phyloP scores from a whole-genome alignment of 768 basidiomycete genomes.

The Termitomyces sp. region DNA sequence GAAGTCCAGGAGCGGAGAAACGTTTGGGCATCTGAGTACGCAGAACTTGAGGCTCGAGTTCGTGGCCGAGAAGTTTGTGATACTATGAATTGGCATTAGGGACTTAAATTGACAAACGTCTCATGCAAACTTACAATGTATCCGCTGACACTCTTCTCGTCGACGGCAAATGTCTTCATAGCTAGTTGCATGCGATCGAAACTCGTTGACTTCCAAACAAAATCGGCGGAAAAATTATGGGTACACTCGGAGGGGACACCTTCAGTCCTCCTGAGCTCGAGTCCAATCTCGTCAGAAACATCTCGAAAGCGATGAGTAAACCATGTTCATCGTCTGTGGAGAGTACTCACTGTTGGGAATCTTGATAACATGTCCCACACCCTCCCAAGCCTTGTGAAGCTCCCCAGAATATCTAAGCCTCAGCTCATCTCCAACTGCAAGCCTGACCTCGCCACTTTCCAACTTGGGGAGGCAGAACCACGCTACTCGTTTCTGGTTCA shows the following conservation, averaged over 20 bases:
- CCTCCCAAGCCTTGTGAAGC: conserved; percentile 93
- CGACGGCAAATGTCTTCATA: conserved; percentile 99
- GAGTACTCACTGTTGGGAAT: conserved; percentile 87
- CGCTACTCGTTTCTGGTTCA: conserved; percentile 98
- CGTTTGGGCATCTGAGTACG: conserved; percentile 94
- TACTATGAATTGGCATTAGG: conserved; percentile 52
- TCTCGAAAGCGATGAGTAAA: conserved; percentile 43
- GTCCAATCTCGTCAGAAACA: conserved; percentile 95
- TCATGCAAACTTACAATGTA: conserved; percentile 72
- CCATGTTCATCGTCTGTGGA: not conserved
- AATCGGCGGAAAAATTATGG: conserved; percentile 95
- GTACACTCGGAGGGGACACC: conserved; percentile 93
- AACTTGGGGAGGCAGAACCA: conserved; percentile 97
- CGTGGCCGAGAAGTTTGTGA: conserved; percentile 97
- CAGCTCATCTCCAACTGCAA: conserved; percentile 96
- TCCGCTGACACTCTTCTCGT: conserved; percentile 98
- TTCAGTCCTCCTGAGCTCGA: conserved; percentile 87
- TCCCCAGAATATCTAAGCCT: conserved; percentile 87
- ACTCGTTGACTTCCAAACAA: conserved; percentile 99
- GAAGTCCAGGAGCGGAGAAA: conserved; percentile 95
- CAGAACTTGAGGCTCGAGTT: conserved; percentile 90
- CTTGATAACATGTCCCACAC: conserved; percentile 97
- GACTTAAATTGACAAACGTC: not conserved
- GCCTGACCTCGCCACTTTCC: conserved; percentile 94
- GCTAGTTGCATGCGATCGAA: conserved; percentile 99